phyloP scores from a whole-genome alignment of 140 eudicot genomes.

The Flaveria floridana region DNA sequence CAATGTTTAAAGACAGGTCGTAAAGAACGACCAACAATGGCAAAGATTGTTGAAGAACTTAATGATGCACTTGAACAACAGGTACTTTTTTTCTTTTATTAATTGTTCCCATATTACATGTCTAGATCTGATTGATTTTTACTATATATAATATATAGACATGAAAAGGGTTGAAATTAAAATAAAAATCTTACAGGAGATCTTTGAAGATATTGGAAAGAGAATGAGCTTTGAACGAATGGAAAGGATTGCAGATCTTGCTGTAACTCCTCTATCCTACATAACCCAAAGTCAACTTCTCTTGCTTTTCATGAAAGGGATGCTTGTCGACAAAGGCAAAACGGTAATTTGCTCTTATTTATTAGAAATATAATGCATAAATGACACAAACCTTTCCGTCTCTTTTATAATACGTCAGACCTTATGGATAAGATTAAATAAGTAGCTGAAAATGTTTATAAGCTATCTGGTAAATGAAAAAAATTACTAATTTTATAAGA shows the following conservation, averaged over 20 bases:
- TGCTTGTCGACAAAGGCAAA: neutral
- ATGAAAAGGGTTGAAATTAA: neutral
- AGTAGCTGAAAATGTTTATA: too few species aligned
- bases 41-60: neutral
- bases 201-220: neutral
- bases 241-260: constrained; percentile 9
- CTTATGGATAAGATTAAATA: neutral
- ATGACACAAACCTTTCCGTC: neutral
- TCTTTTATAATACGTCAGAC: neutral
- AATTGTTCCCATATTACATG: neutral
- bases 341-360: neutral
- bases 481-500: too few species aligned
- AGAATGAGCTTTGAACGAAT: constrained; percentile 1
- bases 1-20: constrained; percentile 2
- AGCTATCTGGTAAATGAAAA: too few species aligned
- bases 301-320: constrained; percentile 3
- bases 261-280: neutral
- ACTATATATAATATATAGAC: neutral
- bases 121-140: neutral
- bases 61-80: constrained; percentile 13
- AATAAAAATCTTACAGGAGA: neutral
- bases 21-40: constrained; percentile 20
- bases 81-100: neutral
- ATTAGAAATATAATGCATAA: neutral
- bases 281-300: constrained; percentile 5